These are phyloP conservation scores for Boehmeria nivea DNA, from an alignment of 306 rosid genomes.

Conservation along the genomic window DNA sequence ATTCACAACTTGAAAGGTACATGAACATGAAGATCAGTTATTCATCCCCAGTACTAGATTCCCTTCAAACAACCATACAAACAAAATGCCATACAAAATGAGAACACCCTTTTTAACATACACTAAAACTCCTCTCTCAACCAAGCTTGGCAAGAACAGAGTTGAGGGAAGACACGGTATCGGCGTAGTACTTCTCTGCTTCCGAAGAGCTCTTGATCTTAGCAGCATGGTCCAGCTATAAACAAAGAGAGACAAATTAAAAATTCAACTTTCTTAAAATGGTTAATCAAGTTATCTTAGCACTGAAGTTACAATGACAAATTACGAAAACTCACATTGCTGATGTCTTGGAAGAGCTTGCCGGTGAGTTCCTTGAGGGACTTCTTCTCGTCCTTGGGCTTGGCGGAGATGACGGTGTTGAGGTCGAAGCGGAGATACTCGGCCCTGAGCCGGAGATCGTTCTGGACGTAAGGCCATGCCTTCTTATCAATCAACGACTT, in stretches of 20 bases:
- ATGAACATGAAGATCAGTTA: conserved; percentile 2
- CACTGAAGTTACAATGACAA: background rate
- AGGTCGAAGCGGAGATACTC: conserved; percentile 81
- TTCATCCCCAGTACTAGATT: conserved; percentile 10
- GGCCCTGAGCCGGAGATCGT: conserved; percentile 71
- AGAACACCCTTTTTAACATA: conserved; percentile 34
- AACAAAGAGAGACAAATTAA: background rate
- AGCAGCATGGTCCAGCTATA: conserved; percentile 86
- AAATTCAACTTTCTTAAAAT: too few relatives aligned
- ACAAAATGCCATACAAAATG: conserved; percentile 33
- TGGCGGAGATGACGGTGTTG: conserved; percentile 66
- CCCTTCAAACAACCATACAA: conserved; percentile 30
- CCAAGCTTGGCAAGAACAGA: conserved; percentile 84
- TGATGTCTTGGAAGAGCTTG: conserved; percentile 74
- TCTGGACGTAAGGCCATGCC: conserved; percentile 94
- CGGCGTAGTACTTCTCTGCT: conserved; percentile 92
- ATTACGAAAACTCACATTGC: conserved; percentile 48
- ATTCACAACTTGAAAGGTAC: background rate
- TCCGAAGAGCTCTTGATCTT: conserved; percentile 75
- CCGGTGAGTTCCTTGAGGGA: conserved; percentile 70
- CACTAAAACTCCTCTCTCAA: conserved; percentile 32
- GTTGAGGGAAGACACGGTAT: conserved; percentile 64
- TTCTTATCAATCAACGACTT: conserved; percentile 76
- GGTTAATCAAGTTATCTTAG: too few relatives aligned
- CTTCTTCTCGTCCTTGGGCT: conserved; percentile 71